phyloP scores from a whole-genome alignment of 371 early-diverging fungal genomes.

The Rhizomucor pusillus region DNA sequence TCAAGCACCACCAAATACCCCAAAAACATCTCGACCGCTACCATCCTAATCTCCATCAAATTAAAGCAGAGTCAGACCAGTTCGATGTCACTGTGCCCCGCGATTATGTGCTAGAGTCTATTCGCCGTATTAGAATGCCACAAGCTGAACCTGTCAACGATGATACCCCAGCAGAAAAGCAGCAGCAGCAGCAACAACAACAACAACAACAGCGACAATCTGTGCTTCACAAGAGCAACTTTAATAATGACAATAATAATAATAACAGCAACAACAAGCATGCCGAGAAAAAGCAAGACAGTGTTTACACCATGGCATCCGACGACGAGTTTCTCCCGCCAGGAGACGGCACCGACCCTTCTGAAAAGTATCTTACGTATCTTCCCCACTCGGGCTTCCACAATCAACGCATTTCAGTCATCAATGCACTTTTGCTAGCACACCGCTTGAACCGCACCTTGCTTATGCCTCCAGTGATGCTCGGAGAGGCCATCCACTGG shows the following conservation, averaged over 20 bases:
- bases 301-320: slow-evolving; percentile 9
- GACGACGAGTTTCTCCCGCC: slow-evolving; percentile 17
- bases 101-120: slow-evolving; percentile 11
- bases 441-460: slow-evolving; percentile 51
- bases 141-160: not conserved
- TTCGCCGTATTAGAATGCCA: slow-evolving; percentile 8
- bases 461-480: slow-evolving; percentile 52
- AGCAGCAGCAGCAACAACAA: not conserved
- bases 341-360: slow-evolving; percentile 10
- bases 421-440: slow-evolving; percentile 54
- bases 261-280: not conserved
- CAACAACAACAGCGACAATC: slow-evolving; percentile 5
- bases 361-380: slow-evolving; percentile 48
- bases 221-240: too few relatives aligned
- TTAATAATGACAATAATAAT: too few relatives aligned
- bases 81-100: slow-evolving; percentile 12
- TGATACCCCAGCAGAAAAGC: not conserved
- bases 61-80: slow-evolving; percentile 1
- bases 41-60: not conserved
- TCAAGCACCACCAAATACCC: not conserved
- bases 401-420: slow-evolving; percentile 56
- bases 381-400: slow-evolving; percentile 63
- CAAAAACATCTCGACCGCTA: not conserved
- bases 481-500: slow-evolving; percentile 44
- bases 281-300: slow-evolving; percentile 9